These are phyloP conservation scores for Epichloe elymi DNA, from an alignment of 2,329 filamentous ascomycete genomes.

Conservation along the genomic window DNA sequence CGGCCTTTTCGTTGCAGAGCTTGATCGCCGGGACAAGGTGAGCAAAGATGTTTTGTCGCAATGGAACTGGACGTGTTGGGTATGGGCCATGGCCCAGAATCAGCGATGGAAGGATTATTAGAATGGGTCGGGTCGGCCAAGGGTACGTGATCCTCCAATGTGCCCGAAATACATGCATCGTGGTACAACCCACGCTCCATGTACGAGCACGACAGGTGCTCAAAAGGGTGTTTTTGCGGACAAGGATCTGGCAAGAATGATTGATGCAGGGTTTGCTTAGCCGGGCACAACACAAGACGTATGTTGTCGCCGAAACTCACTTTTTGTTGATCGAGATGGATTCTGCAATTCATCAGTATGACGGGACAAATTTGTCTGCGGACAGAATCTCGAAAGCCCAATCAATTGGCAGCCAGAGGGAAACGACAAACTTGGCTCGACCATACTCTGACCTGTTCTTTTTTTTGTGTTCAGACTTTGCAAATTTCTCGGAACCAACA, in stretches of 20 bases:
- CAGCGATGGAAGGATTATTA: neutral
- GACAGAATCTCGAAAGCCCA: neutral
- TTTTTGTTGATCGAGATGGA: neutral
- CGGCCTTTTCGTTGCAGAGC: neutral
- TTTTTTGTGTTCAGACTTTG: too few species aligned
- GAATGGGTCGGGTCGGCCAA: slow-evolving; percentile 1
- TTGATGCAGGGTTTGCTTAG: neutral
- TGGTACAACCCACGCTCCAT: neutral
- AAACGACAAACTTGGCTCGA: neutral
- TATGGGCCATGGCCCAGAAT: neutral
- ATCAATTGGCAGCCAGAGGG: too few species aligned
- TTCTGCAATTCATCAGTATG: neutral
- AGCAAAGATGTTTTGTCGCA: neutral
- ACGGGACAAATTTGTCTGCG: neutral
- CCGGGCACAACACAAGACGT: neutral
- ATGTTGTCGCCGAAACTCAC: neutral
- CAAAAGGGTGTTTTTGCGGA: neutral
- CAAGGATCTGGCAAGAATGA: neutral
- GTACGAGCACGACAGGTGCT: neutral
- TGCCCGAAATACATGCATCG: neutral
- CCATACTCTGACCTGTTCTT: neutral
- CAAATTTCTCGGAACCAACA: too few species aligned
- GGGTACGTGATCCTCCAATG: neutral
- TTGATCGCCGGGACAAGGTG: neutral
- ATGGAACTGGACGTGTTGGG: neutral